Percentiles rank a stretch among this genome's conserved stretches.
phyloP scores from a whole-genome alignment of 2,329 filamentous ascomycete species.

The Aspergillus sp. region DNA sequence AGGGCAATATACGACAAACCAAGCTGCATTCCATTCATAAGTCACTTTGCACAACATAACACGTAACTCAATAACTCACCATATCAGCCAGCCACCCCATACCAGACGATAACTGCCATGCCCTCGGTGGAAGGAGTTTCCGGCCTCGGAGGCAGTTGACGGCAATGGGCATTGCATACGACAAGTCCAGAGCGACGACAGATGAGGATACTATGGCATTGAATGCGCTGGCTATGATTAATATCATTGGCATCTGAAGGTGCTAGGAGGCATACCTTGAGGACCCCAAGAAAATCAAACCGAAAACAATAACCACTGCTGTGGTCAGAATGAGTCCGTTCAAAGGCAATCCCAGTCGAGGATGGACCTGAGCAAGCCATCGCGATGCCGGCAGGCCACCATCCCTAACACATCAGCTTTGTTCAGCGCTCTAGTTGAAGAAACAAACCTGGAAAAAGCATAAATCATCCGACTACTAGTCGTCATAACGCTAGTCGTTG shows the following conservation, averaged over 20 bases:
- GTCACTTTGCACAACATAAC: not conserved
- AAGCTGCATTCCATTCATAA: constrained; percentile 38
- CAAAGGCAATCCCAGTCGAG: constrained; percentile 55
- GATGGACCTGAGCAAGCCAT: constrained; percentile 56
- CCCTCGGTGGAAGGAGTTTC: constrained; percentile 54
- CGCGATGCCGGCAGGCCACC: constrained; percentile 57
- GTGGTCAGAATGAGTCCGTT: constrained; percentile 58
- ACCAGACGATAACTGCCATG: constrained; percentile 49
- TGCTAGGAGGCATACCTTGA: constrained; percentile 21
- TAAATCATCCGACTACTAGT: constrained; percentile 2
- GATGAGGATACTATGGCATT: constrained; percentile 64
- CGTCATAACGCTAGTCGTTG: constrained; percentile 2
- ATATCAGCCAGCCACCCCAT: constrained; percentile 56
- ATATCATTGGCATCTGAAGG: not conserved
- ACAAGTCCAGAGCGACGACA: constrained; percentile 64
- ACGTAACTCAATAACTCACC: constrained; percentile 22
- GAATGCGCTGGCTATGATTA: constrained; percentile 47
- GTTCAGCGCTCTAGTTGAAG: not conserved
- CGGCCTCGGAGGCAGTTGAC: constrained; percentile 63
- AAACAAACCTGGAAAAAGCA: constrained; percentile 1
- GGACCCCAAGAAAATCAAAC: constrained; percentile 62
- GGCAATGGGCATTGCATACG: constrained; percentile 65
- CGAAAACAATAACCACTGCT: constrained; percentile 58
- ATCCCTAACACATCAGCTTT: constrained; percentile 39
- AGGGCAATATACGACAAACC: constrained; percentile 56